Conservation (phyloP, 2,329 filamentous ascomycete species). For the Xylaria sp. region DNA sequence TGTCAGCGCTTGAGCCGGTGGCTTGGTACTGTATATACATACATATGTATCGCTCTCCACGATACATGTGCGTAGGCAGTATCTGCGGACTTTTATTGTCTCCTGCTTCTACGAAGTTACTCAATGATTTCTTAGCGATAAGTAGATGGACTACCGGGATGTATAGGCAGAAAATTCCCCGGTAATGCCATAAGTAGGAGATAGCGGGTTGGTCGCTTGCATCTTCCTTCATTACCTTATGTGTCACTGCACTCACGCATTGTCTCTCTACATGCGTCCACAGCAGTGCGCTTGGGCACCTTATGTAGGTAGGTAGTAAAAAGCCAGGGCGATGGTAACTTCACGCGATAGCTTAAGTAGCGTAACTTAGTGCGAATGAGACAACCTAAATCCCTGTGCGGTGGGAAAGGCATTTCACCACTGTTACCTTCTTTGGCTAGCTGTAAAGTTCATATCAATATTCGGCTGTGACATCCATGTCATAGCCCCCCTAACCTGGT, state of each 20-base stretch:
- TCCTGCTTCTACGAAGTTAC: neutral
- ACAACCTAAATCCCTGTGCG: neutral
- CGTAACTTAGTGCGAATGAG: neutral
- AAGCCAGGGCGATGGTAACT: no score
- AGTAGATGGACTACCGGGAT: neutral
- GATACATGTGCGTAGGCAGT: neutral
- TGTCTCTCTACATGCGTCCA: neutral
- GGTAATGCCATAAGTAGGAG: neutral
- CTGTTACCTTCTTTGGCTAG: slow-evolving; percentile 32
- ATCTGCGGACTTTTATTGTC: slow-evolving; percentile 4
- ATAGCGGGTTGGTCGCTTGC: neutral
- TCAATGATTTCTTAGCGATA: neutral
- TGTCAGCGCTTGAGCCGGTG: slow-evolving; percentile 27
- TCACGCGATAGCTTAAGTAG: neutral
- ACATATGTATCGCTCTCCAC: neutral
- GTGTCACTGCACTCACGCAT: neutral
- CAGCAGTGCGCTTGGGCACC: neutral
- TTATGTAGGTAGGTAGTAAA: no score
- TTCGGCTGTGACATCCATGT: neutral
- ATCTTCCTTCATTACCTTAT: neutral
- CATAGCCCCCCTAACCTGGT: slow-evolving; percentile 26
- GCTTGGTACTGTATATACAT: slow-evolving; percentile 12
- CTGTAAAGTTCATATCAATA: neutral
- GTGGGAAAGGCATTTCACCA: neutral
- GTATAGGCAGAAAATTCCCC: neutral